Conservation (phyloP, 768 basidiomycete genomes). For the Amanita fuliginea region DNA sequence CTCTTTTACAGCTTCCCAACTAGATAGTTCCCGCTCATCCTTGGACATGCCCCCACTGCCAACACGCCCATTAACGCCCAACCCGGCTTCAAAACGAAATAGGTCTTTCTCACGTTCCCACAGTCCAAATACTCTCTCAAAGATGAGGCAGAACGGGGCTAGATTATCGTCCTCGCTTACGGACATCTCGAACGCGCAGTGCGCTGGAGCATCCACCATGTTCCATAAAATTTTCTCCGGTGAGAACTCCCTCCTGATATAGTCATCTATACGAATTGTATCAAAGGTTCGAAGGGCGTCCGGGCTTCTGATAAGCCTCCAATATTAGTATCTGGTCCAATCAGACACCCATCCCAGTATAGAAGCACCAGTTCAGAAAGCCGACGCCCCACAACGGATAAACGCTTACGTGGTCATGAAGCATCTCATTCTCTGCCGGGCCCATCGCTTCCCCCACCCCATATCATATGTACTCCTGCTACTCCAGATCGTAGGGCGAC, state of each 20-base stretch:
- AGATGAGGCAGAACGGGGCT: slow-evolving; percentile 17
- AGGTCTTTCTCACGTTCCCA: slow-evolving; percentile 18
- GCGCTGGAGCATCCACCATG: slow-evolving; percentile 15
- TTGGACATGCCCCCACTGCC: slow-evolving; percentile 12
- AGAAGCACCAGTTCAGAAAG: slow-evolving; percentile 14
- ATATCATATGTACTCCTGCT: slow-evolving; percentile 22
- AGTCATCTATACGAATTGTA: background rate
- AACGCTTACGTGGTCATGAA: background rate
- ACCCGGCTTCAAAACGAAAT: slow-evolving; percentile 18
- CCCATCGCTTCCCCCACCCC: slow-evolving; percentile 6
- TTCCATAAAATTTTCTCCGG: slow-evolving; percentile 22
- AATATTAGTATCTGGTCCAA: slow-evolving; percentile 20
- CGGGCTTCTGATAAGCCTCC: background rate
- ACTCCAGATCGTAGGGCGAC: slow-evolving; percentile 13
- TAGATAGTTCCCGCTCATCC: slow-evolving; percentile 16
- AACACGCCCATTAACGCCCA: slow-evolving; percentile 6
- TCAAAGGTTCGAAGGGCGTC: background rate
- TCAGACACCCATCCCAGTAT: slow-evolving; percentile 17
- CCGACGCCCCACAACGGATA: slow-evolving; percentile 1
- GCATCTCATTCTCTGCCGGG: slow-evolving; percentile 1
- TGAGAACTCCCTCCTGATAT: slow-evolving; percentile 8
- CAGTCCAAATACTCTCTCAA: slow-evolving; percentile 20
- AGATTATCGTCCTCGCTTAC: slow-evolving; percentile 7
- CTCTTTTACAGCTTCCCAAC: slow-evolving; percentile 23
- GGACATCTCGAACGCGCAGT: slow-evolving; percentile 1